Conservation (phyloP, 495 filamentous ascomycete genomes). For the Neurospora sp. region DNA sequence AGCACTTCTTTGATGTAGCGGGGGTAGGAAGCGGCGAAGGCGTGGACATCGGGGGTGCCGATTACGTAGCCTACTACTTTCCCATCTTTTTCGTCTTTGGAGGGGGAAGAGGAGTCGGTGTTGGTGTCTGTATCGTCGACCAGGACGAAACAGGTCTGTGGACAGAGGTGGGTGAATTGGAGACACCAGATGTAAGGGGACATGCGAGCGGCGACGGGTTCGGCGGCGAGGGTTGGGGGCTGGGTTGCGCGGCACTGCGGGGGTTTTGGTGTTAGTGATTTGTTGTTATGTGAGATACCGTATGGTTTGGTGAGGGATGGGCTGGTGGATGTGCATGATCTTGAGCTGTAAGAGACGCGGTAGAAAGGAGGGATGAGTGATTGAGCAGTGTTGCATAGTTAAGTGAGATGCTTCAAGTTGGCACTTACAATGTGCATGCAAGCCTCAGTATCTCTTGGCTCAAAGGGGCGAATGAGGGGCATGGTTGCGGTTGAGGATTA, state of each 20-base stretch:
- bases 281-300: neutral
- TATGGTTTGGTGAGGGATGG: neutral
- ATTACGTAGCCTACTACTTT: slow-evolving; percentile 31
- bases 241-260: slow-evolving; percentile 32
- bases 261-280: neutral
- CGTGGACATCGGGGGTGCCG: slow-evolving; percentile 26
- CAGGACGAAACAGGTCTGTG: slow-evolving; percentile 27
- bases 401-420: neutral
- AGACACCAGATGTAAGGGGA: slow-evolving; percentile 37
- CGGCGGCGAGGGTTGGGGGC: slow-evolving; percentile 22
- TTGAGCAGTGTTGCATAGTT: neutral
- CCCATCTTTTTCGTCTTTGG: neutral
- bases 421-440: slow-evolving; percentile 25
- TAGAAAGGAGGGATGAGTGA: neutral
- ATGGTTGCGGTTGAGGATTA: slow-evolving; percentile 6
- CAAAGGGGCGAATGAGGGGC: slow-evolving; percentile 28
- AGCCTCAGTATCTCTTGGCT: slow-evolving; percentile 21
- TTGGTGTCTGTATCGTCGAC: slow-evolving; percentile 26
- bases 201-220: slow-evolving; percentile 13
- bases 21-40: slow-evolving; percentile 18
- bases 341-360: neutral
- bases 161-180: slow-evolving; percentile 31
- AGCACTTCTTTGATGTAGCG: slow-evolving; percentile 24
- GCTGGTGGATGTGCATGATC: neutral
- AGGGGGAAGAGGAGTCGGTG: neutral